Percentiles rank a stretch among this genome's conserved stretches.
phyloP scores from a whole-genome alignment of 345 rosid genomes.

The Citrus unshiu region DNA sequence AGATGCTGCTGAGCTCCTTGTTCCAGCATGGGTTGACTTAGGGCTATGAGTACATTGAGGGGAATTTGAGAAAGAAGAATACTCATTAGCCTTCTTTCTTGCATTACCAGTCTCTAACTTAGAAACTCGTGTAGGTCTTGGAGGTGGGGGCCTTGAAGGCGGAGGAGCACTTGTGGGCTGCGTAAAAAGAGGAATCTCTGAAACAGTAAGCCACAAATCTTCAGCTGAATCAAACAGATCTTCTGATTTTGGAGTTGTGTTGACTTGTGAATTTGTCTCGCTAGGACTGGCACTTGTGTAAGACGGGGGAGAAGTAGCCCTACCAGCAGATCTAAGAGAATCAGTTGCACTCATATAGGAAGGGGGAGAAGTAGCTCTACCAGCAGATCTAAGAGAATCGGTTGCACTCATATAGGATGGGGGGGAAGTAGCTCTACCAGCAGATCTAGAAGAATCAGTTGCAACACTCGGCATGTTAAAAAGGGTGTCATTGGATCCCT shows the following conservation, averaged over 20 bases:
- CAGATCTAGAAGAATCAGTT: slow-evolving; percentile 25
- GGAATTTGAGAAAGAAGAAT: slow-evolving; percentile 47
- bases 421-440: slow-evolving; percentile 42
- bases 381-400: not conserved
- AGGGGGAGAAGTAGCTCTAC: not conserved
- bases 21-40: slow-evolving; percentile 34
- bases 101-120: slow-evolving; percentile 34
- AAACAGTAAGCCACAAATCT: slow-evolving; percentile 88
- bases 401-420: slow-evolving; percentile 37
- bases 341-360: not conserved
- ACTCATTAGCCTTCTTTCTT: slow-evolving; percentile 50
- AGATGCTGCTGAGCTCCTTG: slow-evolving; percentile 42
- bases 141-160: slow-evolving; percentile 98
- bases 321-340: not conserved
- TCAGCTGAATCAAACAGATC: slow-evolving; percentile 55
- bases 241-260: slow-evolving; percentile 40
- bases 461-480: slow-evolving; percentile 41
- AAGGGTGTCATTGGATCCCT: slow-evolving; percentile 38
- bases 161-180: slow-evolving; percentile 83
- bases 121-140: slow-evolving; percentile 63
- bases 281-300: slow-evolving; percentile 32
- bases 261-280: slow-evolving; percentile 36
- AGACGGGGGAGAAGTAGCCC: slow-evolving; percentile 38
- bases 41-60: slow-evolving; percentile 42
- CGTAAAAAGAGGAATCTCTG: slow-evolving; percentile 90